These are phyloP conservation scores for Castanospermum australe DNA, from an alignment of 306 rosid genomes.

Conservation along the genomic window DNA sequence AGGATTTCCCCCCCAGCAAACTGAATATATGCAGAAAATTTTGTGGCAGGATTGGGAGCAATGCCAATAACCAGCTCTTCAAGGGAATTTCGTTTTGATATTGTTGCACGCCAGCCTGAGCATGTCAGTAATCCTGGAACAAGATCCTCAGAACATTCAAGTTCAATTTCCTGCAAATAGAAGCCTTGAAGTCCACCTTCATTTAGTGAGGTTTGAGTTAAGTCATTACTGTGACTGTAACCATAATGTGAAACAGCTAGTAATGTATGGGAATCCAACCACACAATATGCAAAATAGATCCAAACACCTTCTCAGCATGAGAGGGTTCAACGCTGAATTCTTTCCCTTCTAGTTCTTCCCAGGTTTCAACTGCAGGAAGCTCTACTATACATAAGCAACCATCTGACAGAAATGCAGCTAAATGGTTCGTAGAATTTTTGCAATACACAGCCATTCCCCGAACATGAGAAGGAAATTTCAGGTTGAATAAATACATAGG, in stretches of 20 bases:
- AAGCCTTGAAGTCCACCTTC: constrained; percentile 54
- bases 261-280: constrained; percentile 77
- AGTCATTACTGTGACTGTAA: constrained; percentile 52
- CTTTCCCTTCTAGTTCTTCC: constrained; percentile 92
- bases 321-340: constrained; percentile 62
- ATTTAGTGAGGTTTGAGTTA: constrained; percentile 30
- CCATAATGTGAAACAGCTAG: constrained; percentile 79
- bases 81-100: constrained; percentile 46
- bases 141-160: constrained; percentile 69
- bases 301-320: constrained; percentile 50
- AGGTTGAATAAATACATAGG: constrained; percentile 83
- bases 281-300: constrained; percentile 65
- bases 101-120: constrained; percentile 84
- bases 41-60: constrained; percentile 58
- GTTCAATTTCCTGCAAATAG: constrained; percentile 75
- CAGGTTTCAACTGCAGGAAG: constrained; percentile 81
- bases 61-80: constrained; percentile 64
- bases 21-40: constrained; percentile 63
- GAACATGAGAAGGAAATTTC: constrained; percentile 66
- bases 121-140: constrained; percentile 66
- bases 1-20: constrained; percentile 66
- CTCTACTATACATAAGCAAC: constrained; percentile 70
- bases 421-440: constrained; percentile 67
- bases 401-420: constrained; percentile 75
- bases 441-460: constrained; percentile 59